Evolutionary conservation across 2,329 filamentous ascomycete genomes (phyloP), one percentile per base, ranked within the genome.

Genomic region (Stagonosporopsis cucurbitacearum): DNA sequence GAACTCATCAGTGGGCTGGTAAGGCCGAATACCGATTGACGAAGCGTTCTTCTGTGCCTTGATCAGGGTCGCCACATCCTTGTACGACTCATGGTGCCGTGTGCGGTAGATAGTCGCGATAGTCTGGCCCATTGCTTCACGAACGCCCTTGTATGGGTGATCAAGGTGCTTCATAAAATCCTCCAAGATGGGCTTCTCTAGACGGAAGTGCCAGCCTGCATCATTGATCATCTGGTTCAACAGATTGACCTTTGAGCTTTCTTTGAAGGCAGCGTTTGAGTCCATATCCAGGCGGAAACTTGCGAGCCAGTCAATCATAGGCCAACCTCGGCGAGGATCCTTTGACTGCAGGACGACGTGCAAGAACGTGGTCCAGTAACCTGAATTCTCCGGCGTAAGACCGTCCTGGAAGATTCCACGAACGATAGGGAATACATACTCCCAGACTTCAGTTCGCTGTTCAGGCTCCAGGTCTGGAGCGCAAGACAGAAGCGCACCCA

Each of bases 241-340:
- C 26, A 99, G 80, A 63, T 95, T 89, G 15, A 99, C 91, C 79
- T 98, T 97, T 25, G 94, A 96, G 51, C 94, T 96, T 74, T 99
- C 96, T 75, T 99, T 99, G 83, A 99, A 99, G 0, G 95, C 95
- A 4, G 96, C 95, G 71, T 98, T 97, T 0, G 94, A 97, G 6
- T 86, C 82, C 88, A 98, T 94, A 72, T 99, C 95, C 9, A 99
- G 82, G 26, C 92, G 86, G 84, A 98, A 98, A 50, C 88, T 86
- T 42, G 89, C 86, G 19, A 99, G 81, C 75, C 87, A 89, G 61
- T 95, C 89, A 32, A 96, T 85, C 60, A 99, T 83, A 62, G 96
- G 94, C 81, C 90, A 92, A 3, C 88, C 88, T 60, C 94, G 87
- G 40, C 96, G 86, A 12, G 95, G 94, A 75, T 99, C 95, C 69